Base-by-base conservation (phyloP, 805 yeast genomes). In the Zygosaccharomyces lentus region DNA sequence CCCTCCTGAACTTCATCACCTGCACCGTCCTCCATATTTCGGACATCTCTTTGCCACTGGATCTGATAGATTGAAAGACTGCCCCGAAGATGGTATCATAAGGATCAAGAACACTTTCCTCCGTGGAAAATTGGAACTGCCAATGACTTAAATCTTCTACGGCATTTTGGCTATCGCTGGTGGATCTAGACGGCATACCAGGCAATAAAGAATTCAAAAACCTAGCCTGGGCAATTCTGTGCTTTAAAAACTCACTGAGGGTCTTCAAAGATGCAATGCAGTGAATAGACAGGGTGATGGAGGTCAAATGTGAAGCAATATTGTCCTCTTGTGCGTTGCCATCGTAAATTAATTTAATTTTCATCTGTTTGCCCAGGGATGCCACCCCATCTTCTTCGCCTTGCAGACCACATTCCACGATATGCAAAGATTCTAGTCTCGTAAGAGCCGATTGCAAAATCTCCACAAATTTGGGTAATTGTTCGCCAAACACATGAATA, bases 71-170 rank as follows among this genome's bases (percentile, higher is more conserved):
- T 40, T 76, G 74, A 59, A 80, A 81, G 5, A 84, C 69, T 0
- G 88, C 90, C 1, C 93, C 93, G 64, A 81, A 85, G 2, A 87
- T 74, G 0, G 96, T 87, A 0, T 86, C 78, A 42, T 78, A 86
- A 31, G 70, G 70, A 2, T 87, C 82, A 23, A 86, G 70, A 0
- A 64, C 67, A 46, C 78, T 80, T 3, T 76, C 87, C 50, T 80
- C 71, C 9, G 82, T 66, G 1, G 67, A 66, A 58, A 87, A 87
- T 45, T 80, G 84, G 43, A 82, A 67, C 42, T 72, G 62, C 69
- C 71, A 69, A 23, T 62, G 52, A 12, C 46, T 51, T 16, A 46
- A 42, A 7, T 43, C 50, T 9, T 50, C 54, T 10, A 47, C 24
- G 8, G 35, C 46, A 41, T 43, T 47, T 13, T 56, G 41, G 29